Conservation (phyloP, 2,329 filamentous ascomycete species). For the Epichloe typhina region DNA sequence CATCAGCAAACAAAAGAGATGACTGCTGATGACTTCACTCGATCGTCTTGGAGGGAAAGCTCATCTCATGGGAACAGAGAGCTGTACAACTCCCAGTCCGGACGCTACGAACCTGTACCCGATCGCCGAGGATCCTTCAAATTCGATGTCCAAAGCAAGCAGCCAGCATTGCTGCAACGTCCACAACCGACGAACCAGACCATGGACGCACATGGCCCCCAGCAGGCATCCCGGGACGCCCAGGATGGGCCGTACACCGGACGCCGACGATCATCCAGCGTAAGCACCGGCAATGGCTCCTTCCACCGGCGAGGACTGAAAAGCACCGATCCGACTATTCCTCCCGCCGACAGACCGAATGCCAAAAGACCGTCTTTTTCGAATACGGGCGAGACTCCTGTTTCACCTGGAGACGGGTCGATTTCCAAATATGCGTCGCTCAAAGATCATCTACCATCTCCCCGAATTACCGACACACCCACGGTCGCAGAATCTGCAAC, state of each 20-base stretch:
- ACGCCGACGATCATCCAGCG: constrained; percentile 77
- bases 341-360: constrained; percentile 28
- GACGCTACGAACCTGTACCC: constrained; percentile 76
- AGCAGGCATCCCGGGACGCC: constrained; percentile 61
- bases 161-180: constrained; percentile 69
- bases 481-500: constrained; percentile 29
- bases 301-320: constrained; percentile 45
- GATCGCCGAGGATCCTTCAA: constrained; percentile 62
- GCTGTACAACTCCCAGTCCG: constrained; percentile 89
- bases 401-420: constrained; percentile 24
- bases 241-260: constrained; percentile 59
- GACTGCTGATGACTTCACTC: constrained; percentile 83
- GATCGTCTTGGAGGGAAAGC: constrained; percentile 71
- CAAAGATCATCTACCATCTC: constrained; percentile 15
- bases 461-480: constrained; percentile 24
- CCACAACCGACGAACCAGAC: constrained; percentile 51
- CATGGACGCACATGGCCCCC: constrained; percentile 73
- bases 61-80: constrained; percentile 52
- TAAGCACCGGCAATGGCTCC: constrained; percentile 72
- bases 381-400: constrained; percentile 36
- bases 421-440: constrained; percentile 10
- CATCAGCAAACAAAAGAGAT: constrained; percentile 59
- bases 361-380: constrained; percentile 36
- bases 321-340: constrained; percentile 27
- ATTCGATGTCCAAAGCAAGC: constrained; percentile 52